Percentiles rank a stretch among this genome's conserved stretches.
Evolutionary conservation across 2,329 filamentous ascomycete genomes (phyloP).

Genomic region (Alternaria consortialis): DNA sequence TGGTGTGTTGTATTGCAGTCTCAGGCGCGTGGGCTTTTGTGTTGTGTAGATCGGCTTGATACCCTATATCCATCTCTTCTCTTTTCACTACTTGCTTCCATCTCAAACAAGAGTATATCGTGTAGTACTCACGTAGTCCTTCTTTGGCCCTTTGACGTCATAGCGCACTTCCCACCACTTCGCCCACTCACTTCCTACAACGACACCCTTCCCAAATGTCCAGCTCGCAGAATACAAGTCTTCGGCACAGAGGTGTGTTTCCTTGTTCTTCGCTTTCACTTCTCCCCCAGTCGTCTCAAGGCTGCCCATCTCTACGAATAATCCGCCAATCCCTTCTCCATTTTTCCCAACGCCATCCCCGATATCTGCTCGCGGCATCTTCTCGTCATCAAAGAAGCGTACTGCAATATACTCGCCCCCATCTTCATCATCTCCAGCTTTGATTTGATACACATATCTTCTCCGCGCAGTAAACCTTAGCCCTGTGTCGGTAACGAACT

Average conservation of each 20-base stretch:
- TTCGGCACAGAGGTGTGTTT: constrained; percentile 74
- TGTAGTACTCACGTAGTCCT: constrained; percentile 53
- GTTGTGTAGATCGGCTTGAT: constrained; percentile 22
- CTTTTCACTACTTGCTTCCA: neutral
- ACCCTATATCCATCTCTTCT: constrained; percentile 19
- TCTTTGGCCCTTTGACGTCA: constrained; percentile 52
- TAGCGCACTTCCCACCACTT: constrained; percentile 50
- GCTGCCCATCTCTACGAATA: constrained; percentile 76
- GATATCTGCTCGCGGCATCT: neutral
- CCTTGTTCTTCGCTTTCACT: constrained; percentile 60
- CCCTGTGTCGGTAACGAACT: constrained; percentile 66
- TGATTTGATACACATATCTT: constrained; percentile 76
- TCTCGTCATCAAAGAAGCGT: constrained; percentile 30
- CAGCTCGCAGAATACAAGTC: constrained; percentile 78
- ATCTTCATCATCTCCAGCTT: constrained; percentile 27
- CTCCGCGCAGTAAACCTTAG: constrained; percentile 67
- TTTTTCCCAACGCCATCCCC: constrained; percentile 15
- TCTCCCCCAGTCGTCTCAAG: constrained; percentile 20
- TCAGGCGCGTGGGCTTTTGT: constrained; percentile 3
- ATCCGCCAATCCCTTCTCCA: constrained; percentile 68
- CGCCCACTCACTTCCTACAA: constrained; percentile 4
- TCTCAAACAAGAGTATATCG: constrained; percentile 31
- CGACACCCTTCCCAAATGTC: constrained; percentile 64
- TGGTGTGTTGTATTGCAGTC: neutral
- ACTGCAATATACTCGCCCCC: constrained; percentile 13